Evolutionary conservation across 2,329 filamentous ascomycete genomes (phyloP).

Genomic region (Fusarium subglutinans): DNA sequence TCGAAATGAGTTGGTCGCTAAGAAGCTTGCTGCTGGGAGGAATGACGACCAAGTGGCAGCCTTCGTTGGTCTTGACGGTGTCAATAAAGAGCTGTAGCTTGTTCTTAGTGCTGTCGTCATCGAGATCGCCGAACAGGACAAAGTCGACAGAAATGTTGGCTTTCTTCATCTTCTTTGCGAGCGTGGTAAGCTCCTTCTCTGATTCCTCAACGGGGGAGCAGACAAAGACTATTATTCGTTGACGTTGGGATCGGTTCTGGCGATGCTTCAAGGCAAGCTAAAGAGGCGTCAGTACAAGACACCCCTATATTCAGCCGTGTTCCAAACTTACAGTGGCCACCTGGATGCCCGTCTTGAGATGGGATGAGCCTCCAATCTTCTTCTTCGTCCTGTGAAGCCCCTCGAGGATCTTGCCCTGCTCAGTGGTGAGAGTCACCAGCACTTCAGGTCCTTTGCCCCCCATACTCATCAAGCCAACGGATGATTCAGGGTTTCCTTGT

Average conservation of each 20-base stretch:
- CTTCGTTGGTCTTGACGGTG: constrained; percentile 88
- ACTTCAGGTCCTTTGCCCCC: constrained; percentile 97
- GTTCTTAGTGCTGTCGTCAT: constrained; percentile 86
- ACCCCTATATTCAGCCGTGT: background rate
- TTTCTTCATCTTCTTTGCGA: constrained; percentile 99
- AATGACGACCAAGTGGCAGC: constrained; percentile 89
- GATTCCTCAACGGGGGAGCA: constrained; percentile 92
- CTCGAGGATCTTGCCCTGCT: constrained; percentile 94
- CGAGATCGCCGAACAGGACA: constrained; percentile 91
- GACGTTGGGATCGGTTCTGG: constrained; percentile 95
- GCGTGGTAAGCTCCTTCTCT: constrained; percentile 85
- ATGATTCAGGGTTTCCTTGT: constrained; percentile 94
- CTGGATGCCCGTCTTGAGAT: constrained; percentile 93
- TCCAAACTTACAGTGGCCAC: constrained; percentile 82
- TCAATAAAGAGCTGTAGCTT: constrained; percentile 96
- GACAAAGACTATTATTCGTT: constrained; percentile 96
- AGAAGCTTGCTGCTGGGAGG: constrained; percentile 91
- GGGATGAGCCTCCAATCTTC: constrained; percentile 89
- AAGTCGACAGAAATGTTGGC: constrained; percentile 94
- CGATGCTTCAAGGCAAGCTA: constrained; percentile 97
- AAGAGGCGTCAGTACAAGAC: constrained; percentile 33
- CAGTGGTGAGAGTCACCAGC: constrained; percentile 93
- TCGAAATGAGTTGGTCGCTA: constrained; percentile 89
- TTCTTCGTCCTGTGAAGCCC: constrained; percentile 87
- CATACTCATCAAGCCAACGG: constrained; percentile 98